phyloP scores from a whole-genome alignment of 1,284 basidiomycete species.

The Filobasidium uniguttulatum region DNA sequence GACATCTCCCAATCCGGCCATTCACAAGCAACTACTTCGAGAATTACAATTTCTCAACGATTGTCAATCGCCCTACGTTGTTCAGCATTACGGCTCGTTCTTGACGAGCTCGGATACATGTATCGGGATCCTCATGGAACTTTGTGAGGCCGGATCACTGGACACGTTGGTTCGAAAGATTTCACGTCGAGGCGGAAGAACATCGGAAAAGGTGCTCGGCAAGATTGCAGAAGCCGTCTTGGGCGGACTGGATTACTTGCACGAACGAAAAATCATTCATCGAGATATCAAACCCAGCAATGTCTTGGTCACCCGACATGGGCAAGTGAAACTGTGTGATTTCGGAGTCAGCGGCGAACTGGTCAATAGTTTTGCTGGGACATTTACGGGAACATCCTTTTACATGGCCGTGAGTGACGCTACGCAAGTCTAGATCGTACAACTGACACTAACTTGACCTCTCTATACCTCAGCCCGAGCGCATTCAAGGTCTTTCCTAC shows the following conservation, averaged over 20 bases:
- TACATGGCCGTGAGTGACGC: conserved; percentile 82
- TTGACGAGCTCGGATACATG: conserved; percentile 82
- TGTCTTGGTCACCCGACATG: conserved; percentile 71
- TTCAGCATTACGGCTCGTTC: conserved; percentile 87
- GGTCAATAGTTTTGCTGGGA: conserved; percentile 77
- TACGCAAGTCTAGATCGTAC: conserved; percentile 12
- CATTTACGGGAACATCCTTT: conserved; percentile 90
- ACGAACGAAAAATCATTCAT: conserved; percentile 83
- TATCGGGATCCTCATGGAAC: conserved; percentile 95
- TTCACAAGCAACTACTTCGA: conserved; percentile 72
- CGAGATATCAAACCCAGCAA: conserved; percentile 97
- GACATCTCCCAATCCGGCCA: conserved; percentile 77
- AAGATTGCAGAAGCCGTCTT: conserved; percentile 71
- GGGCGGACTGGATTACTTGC: conserved; percentile 82
- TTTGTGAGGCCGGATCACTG: conserved; percentile 65
- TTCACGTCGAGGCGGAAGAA: conserved; percentile 60
- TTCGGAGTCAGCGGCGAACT: conserved; percentile 96
- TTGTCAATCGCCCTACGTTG: conserved; percentile 76
- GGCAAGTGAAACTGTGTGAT: conserved; percentile 82
- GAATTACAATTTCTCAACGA: conserved; percentile 82
- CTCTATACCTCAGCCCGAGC: conserved; percentile 56
- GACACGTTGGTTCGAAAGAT: conserved; percentile 78
- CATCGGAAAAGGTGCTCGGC: conserved; percentile 82
- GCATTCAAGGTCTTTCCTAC: conserved; percentile 77
- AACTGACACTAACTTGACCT: conserved; percentile 1